Conservation (phyloP, 2,329 filamentous ascomycete species). For the Paraphaeosphaeria minitans region DNA sequence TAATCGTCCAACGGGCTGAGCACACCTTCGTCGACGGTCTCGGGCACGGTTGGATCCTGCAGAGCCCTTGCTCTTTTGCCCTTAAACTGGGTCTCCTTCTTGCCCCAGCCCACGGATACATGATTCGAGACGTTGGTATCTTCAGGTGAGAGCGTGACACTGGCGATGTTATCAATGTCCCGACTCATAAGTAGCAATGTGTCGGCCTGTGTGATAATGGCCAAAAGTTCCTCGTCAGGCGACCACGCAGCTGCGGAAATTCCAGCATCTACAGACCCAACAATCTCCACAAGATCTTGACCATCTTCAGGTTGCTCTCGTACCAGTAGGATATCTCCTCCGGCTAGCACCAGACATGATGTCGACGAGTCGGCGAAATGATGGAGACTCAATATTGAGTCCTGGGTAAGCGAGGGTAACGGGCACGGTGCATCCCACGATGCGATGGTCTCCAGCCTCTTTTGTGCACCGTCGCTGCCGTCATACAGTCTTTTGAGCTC, state of each 20-base stretch:
- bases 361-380: slow-evolving; percentile 81
- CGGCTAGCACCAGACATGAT: slow-evolving; percentile 82
- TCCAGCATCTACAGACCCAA: slow-evolving; percentile 90
- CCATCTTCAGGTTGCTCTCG: slow-evolving; percentile 70
- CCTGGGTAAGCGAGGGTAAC: slow-evolving; percentile 73
- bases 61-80: slow-evolving; percentile 85
- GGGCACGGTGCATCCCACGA: slow-evolving; percentile 90
- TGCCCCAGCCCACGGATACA: slow-evolving; percentile 97
- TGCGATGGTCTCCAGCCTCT: slow-evolving; percentile 61
- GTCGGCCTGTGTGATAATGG: slow-evolving; percentile 77
- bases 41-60: slow-evolving; percentile 91
- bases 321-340: slow-evolving; percentile 88
- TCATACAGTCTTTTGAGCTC: slow-evolving; percentile 66
- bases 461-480: slow-evolving; percentile 49
- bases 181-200: slow-evolving; percentile 92
- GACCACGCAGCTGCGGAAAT: slow-evolving; percentile 92
- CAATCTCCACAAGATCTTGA: slow-evolving; percentile 87
- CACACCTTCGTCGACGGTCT: slow-evolving; percentile 83
- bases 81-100: slow-evolving; percentile 97
- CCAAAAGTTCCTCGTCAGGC: slow-evolving; percentile 88
- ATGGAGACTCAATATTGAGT: slow-evolving; percentile 79
- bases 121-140: slow-evolving; percentile 89
- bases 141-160: slow-evolving; percentile 71
- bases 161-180: slow-evolving; percentile 81
- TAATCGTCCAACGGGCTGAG: slow-evolving; percentile 76